Percentiles rank a stretch among this genome's conserved stretches.
phyloP scores from a whole-genome alignment of 2,329 filamentous ascomycete species.

The Curvularia hawaiiensis region DNA sequence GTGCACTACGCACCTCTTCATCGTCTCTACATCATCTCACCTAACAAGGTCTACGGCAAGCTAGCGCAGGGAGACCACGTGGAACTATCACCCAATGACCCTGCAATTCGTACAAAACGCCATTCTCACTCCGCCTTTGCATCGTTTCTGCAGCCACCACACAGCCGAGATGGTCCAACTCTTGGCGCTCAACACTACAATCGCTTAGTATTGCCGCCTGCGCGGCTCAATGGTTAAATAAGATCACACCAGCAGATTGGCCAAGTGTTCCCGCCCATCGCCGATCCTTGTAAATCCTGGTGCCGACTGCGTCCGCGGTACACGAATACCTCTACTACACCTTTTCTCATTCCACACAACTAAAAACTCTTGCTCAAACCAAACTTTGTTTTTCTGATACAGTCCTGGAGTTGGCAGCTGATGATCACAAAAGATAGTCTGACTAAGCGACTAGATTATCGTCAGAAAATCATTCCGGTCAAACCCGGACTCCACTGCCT shows the following conservation, averaged over 20 bases:
- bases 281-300: background rate
- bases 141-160: background rate
- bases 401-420: background rate
- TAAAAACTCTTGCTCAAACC: background rate
- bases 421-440: background rate
- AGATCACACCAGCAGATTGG: background rate
- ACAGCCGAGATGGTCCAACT: background rate
- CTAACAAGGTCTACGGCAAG: background rate
- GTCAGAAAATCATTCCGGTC: background rate
- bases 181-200: conserved; percentile 6
- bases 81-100: background rate
- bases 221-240: conserved; percentile 13
- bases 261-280: background rate
- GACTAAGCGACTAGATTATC: background rate
- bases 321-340: background rate
- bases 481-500: conserved; percentile 6
- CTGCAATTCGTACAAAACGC: background rate
- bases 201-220: conserved; percentile 19
- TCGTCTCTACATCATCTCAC: background rate
- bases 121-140: background rate
- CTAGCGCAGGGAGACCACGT: background rate
- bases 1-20: background rate
- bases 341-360: background rate
- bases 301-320: background rate
- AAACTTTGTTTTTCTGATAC: background rate